Evolutionary conservation across 169 alveolate species (phyloP), one percentile per base, ranked within the genome.

Genomic region (Plasmodium gaboni): DNA sequence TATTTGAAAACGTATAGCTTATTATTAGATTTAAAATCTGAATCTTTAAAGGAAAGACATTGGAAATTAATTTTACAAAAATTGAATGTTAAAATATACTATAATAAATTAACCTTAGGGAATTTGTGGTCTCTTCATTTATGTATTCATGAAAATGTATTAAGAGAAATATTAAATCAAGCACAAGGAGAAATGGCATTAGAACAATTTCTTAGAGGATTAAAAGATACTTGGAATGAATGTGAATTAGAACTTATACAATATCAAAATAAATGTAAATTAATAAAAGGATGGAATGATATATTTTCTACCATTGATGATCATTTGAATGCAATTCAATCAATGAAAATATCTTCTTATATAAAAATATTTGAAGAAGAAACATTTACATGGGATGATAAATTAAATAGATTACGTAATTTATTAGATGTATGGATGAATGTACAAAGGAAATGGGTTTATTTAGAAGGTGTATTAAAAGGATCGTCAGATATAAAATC

Each of bases 171-270:
- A 10, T 87, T 98, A 70, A 95, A 94, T 69, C 97, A 97, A 86
- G 99, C 99, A 1, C 96, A 97, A 88, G 99, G 99, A 44, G 99
- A 98, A 93, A 93, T 97, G 92, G 99, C 98, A n/a, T 85, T 98
- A 63, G 99, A 98, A 76, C 96, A 96, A 15, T 97, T 96, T 95
- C 87, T 97, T 28, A 94, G 96, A 73, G 92, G 95, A 69, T 96
- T 98, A 57, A 97, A 97, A 89, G 99, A 97, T 17, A 91, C 94
- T 51, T 97, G 99, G 99, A 95, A 92, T 73, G 95, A 91, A 70
- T 94, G 94, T 73, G 98, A 96, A 78, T 74, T 97, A 74, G 98
- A 96, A 60, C 80, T 96, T 53, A 97, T 96, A 15, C 95, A 96
- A 38, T 96, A 97, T 93, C 96, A 98, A 88, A 95, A 94, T 74